phyloP scores from a whole-genome alignment of 73 alveolate species.

The Tetrahymena thermophila region DNA sequence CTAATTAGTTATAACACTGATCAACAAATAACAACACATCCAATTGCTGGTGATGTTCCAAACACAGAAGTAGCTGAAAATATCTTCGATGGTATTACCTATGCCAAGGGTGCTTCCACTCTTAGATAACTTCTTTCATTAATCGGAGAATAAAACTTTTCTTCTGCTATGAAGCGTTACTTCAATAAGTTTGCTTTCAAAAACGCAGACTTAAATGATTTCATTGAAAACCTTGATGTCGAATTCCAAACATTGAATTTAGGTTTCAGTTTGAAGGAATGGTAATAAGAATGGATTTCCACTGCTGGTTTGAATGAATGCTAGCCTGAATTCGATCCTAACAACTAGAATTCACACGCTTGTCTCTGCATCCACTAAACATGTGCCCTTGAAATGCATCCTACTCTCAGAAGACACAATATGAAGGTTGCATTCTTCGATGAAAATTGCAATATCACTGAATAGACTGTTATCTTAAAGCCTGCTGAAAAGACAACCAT shows the following conservation, averaged over 20 bases:
- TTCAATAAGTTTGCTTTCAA: constrained; percentile 76
- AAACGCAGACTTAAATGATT: constrained; percentile 78
- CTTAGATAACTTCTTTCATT: constrained; percentile 80
- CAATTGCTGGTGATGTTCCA: constrained; percentile 61
- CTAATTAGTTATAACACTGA: constrained; percentile 3
- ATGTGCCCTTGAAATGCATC: neutral
- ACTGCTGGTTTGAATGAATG: constrained; percentile 34
- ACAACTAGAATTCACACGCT: neutral
- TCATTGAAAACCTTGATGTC: constrained; percentile 39
- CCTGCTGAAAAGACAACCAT: constrained; percentile 4
- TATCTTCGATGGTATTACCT: constrained; percentile 92
- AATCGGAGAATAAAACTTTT: constrained; percentile 79
- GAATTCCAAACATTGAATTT: constrained; percentile 24
- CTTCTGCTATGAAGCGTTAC: constrained; percentile 69
- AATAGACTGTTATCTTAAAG: neutral
- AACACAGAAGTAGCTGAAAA: constrained; percentile 73
- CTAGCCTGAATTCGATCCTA: neutral
- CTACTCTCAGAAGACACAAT: constrained; percentile 25
- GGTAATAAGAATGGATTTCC: constrained; percentile 39
- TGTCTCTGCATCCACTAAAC: neutral
- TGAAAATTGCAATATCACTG: neutral
- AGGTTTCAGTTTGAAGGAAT: constrained; percentile 16
- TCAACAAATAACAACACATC: constrained; percentile 62
- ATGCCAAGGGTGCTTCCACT: constrained; percentile 95
- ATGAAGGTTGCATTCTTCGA: constrained; percentile 7